A percentile compares a stretch with the other conserved stretches of the same genome.
Conservation (phyloP, 345 rosid genomes). For the Arabis alpina region DNA sequence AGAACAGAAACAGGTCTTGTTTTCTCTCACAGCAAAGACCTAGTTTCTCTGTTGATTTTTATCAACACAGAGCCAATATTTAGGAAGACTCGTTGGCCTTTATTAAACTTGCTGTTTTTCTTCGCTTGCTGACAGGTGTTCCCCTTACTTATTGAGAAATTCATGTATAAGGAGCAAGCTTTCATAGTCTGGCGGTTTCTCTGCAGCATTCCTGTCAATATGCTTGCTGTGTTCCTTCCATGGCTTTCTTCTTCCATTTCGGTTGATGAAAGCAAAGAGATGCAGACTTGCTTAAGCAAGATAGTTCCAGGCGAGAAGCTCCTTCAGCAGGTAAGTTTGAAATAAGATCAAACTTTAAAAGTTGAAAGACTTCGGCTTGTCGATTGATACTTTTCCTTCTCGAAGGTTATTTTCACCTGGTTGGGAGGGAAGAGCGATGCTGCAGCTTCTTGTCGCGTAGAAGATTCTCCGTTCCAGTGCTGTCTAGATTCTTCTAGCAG, state of each 20-base stretch:
- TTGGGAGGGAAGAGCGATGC: slow-evolving; percentile 53
- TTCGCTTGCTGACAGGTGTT: slow-evolving; percentile 56
- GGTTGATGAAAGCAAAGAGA: slow-evolving; percentile 69
- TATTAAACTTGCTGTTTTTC: not conserved
- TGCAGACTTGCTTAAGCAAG: slow-evolving; percentile 73
- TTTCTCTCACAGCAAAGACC: slow-evolving; percentile 15
- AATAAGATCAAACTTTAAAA: slow-evolving; percentile 16
- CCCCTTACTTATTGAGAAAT: slow-evolving; percentile 85
- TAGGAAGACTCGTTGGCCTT: slow-evolving; percentile 16
- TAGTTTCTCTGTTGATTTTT: slow-evolving; percentile 27
- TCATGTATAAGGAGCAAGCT: slow-evolving; percentile 85
- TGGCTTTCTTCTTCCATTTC: slow-evolving; percentile 85
- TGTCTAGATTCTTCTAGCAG: slow-evolving; percentile 49
- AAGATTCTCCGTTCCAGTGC: slow-evolving; percentile 45
- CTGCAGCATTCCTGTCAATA: slow-evolving; percentile 89
- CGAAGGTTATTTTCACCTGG: slow-evolving; percentile 85
- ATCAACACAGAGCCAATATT: not conserved
- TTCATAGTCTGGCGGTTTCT: slow-evolving; percentile 87
- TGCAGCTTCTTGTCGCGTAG: slow-evolving; percentile 37
- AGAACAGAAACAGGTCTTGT: slow-evolving; percentile 89
- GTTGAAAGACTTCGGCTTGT: slow-evolving; percentile 25
- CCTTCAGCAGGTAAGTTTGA: slow-evolving; percentile 65
- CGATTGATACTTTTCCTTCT: slow-evolving; percentile 23
- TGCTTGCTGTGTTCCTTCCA: slow-evolving; percentile 87
- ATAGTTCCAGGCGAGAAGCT: slow-evolving; percentile 81